Evolutionary conservation across 2,329 filamentous ascomycete genomes (phyloP).

Genomic region (Pseudonectria buxi): DNA sequence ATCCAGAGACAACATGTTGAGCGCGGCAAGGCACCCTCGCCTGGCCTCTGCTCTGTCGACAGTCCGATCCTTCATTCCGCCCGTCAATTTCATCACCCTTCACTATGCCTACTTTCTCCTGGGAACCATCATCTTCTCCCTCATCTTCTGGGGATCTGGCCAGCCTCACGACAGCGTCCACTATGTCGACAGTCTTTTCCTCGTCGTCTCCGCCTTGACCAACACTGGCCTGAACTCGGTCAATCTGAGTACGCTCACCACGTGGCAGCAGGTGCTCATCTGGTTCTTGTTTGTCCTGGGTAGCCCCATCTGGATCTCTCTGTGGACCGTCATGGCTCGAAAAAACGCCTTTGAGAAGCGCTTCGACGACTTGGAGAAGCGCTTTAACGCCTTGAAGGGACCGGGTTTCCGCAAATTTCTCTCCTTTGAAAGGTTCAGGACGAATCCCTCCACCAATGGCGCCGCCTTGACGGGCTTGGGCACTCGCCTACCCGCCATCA

Average conservation of each 20-base stretch:
- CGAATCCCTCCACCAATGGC: conserved; percentile 9
- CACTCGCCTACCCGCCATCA: conserved; percentile 12
- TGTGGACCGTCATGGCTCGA: conserved; percentile 55
- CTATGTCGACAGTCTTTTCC: conserved; percentile 61
- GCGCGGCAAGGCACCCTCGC: conserved; percentile 8
- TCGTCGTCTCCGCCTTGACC: conserved; percentile 61
- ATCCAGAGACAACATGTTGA: conserved; percentile 12
- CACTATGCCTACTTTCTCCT: conserved; percentile 62
- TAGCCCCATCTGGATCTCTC: conserved; percentile 60
- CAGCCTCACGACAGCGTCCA: conserved; percentile 43
- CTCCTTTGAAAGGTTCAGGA: conserved; percentile 14
- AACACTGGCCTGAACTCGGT: conserved; percentile 62
- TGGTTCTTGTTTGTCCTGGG: conserved; percentile 61
- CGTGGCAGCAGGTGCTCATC: conserved; percentile 60
- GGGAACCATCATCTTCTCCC: conserved; percentile 46
- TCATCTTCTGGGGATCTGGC: conserved; percentile 56
- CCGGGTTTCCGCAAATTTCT: conserved; percentile 12
- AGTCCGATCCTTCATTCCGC: conserved; percentile 24
- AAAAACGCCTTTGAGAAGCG: conserved; percentile 56
- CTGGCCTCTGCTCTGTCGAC: conserved; percentile 5
- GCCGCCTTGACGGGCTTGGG: conserved; percentile 11
- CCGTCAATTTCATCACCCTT: conserved; percentile 55
- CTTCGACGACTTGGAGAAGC: conserved; percentile 42
- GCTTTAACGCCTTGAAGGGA: conserved; percentile 5
- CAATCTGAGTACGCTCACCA: conserved; percentile 56